A percentile compares a stretch with the other conserved stretches of the same genome.
Conservation (phyloP, 2,329 filamentous ascomycete genomes). For the Pyrenophora tritici-repentis region DNA sequence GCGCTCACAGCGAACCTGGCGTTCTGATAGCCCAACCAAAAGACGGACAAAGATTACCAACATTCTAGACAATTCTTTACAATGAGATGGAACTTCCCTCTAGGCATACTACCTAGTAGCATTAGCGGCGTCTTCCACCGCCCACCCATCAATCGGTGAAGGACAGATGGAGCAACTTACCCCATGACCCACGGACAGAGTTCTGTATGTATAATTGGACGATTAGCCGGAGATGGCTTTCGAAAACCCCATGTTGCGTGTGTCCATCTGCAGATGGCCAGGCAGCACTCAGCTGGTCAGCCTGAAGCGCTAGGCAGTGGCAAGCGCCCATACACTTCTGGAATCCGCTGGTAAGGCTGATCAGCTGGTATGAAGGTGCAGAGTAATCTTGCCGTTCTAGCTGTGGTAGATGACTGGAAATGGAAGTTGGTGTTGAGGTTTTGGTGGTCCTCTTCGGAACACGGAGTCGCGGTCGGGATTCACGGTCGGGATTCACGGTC, state of each 20-base stretch:
- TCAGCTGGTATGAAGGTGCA: background rate
- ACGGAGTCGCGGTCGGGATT: too few species aligned
- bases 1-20: slow-evolving; percentile 15
- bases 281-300: slow-evolving; percentile 36
- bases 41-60: background rate
- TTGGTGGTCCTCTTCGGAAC: too few species aligned
- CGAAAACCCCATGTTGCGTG: slow-evolving; percentile 8
- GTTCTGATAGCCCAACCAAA: background rate
- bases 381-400: background rate
- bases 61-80: background rate
- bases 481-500: too few species aligned
- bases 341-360: background rate
- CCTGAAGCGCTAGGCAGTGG: slow-evolving; percentile 12
- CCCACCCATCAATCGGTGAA: slow-evolving; percentile 1
- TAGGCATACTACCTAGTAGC: background rate
- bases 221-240: background rate
- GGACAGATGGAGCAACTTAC: slow-evolving; percentile 14
- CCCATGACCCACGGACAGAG: background rate
- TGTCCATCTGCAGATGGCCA: slow-evolving; percentile 12
- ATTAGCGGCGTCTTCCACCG: slow-evolving; percentile 12
- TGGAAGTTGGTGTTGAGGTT: background rate
- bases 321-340: slow-evolving; percentile 12
- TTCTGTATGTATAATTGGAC: background rate
- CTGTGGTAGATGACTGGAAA: background rate
- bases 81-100: background rate